Percentiles rank a stretch among this genome's conserved stretches.
Conservation (phyloP, 257 asterid genomes). For the Nicotiana tabacum region DNA sequence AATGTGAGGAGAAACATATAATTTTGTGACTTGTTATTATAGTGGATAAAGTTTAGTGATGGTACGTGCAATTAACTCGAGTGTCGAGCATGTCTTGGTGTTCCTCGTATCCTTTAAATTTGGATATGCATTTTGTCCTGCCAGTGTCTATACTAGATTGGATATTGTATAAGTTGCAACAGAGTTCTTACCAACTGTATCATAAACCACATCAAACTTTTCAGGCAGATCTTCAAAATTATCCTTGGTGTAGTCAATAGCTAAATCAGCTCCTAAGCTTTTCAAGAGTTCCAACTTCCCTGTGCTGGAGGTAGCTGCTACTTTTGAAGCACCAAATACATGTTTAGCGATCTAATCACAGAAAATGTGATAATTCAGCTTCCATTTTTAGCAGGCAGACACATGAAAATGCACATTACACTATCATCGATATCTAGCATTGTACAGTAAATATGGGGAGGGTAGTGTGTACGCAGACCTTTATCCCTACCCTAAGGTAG, state of each 20-base stretch:
- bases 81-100: neutral
- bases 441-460: too few species aligned
- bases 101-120: neutral
- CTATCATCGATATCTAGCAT: too few species aligned
- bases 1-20: neutral
- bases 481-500: too few species aligned
- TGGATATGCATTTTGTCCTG: neutral
- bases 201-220: slow-evolving; percentile 74
- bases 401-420: neutral
- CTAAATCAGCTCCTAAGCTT: slow-evolving; percentile 78
- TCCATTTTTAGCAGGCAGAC: neutral
- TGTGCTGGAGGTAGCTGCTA: slow-evolving; percentile 81
- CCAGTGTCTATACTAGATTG: neutral
- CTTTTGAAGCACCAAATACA: slow-evolving; percentile 82
- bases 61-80: neutral
- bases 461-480: too few species aligned
- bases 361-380: neutral
- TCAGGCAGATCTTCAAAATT: slow-evolving; percentile 64
- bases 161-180: neutral
- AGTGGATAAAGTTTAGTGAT: neutral
- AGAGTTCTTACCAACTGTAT: slow-evolving; percentile 67
- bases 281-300: slow-evolving; percentile 55
- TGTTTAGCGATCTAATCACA: slow-evolving; percentile 68
- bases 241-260: slow-evolving; percentile 83
- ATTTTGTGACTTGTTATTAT: neutral